Evolutionary conservation across 768 basidiomycete species (phyloP).

Genomic region (Boletus speciosus): DNA sequence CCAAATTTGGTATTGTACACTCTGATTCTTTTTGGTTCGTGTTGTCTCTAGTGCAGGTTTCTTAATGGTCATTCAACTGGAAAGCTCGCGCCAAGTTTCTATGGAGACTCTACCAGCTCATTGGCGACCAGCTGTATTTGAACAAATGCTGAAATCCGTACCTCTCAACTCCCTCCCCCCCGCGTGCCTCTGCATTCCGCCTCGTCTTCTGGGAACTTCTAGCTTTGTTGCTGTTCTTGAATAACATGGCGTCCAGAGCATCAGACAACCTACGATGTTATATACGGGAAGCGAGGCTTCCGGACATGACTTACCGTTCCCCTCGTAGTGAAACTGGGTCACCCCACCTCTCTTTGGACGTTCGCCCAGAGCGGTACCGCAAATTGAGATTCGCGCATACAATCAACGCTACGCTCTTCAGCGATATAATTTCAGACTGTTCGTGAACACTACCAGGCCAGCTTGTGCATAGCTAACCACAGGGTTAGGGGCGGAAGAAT

Average conservation of each 20-base stretch:
- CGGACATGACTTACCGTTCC: slow-evolving; percentile 36
- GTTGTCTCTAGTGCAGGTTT: slow-evolving; percentile 1
- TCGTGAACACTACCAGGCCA: slow-evolving; percentile 12
- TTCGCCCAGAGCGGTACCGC: slow-evolving; percentile 49
- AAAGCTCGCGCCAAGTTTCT: slow-evolving; percentile 10
- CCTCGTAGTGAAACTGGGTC: slow-evolving; percentile 31
- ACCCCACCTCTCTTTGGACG: slow-evolving; percentile 25
- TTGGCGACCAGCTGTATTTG: not conserved
- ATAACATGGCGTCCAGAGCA: slow-evolving; percentile 30
- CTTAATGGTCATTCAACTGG: not conserved
- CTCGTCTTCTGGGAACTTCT: not conserved
- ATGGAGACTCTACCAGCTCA: slow-evolving; percentile 12
- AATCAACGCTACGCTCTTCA: slow-evolving; percentile 31
- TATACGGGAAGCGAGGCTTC: slow-evolving; percentile 45
- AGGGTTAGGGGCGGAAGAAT: slow-evolving; percentile 37
- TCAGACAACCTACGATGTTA: slow-evolving; percentile 46
- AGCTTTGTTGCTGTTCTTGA: not conserved
- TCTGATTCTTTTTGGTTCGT: slow-evolving; percentile 1
- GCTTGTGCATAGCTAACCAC: slow-evolving; percentile 3
- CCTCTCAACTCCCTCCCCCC: not conserved
- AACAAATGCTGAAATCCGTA: not conserved
- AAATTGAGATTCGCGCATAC: slow-evolving; percentile 47
- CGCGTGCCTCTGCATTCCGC: not conserved
- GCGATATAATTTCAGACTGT: slow-evolving; percentile 38
- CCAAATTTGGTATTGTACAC: slow-evolving; percentile 1